Conservation (phyloP, 1,139 yeast genomes). For the Yamadazyma conglobata region DNA sequence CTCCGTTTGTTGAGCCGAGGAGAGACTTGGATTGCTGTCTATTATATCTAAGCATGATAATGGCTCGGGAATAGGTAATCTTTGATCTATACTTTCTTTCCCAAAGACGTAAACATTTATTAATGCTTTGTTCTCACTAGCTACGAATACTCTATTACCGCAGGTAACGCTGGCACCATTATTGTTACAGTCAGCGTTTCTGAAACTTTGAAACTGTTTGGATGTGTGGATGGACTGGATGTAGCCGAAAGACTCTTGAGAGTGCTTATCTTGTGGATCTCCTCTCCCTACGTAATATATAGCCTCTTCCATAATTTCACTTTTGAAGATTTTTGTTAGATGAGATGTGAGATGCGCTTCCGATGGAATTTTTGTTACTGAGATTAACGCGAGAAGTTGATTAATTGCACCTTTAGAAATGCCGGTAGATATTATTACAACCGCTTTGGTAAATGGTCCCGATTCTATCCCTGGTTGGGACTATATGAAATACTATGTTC, state of each 20-base stretch:
- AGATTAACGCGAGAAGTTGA: neutral
- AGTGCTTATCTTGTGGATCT: constrained; percentile 42
- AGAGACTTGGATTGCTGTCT: constrained; percentile 28
- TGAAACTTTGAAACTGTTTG: constrained; percentile 47
- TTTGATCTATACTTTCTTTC: constrained; percentile 79
- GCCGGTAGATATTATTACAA: constrained; percentile 80
- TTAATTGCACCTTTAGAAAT: constrained; percentile 28
- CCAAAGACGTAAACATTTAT: constrained; percentile 72
- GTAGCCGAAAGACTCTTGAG: constrained; percentile 47
- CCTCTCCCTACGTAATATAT: constrained; percentile 55
- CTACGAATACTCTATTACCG: constrained; percentile 53
- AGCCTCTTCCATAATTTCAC: constrained; percentile 61
- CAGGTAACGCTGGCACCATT: constrained; percentile 45
- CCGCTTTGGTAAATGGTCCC: constrained; percentile 61
- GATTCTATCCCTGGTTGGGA: constrained; percentile 69
- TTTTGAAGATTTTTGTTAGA: constrained; percentile 1
- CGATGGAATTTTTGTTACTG: no score
- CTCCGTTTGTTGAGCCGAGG: constrained; percentile 4
- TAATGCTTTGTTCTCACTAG: constrained; percentile 67
- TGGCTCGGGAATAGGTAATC: constrained; percentile 82
- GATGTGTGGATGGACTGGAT: constrained; percentile 51
- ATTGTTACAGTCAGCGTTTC: constrained; percentile 50
- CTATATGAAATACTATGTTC: constrained; percentile 45
- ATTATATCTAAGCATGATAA: constrained; percentile 55
- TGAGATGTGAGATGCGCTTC: constrained; percentile 6